phyloP scores from a whole-genome alignment of 108 stramenopile genomes.

The Fistulifera pelliculosa region DNA sequence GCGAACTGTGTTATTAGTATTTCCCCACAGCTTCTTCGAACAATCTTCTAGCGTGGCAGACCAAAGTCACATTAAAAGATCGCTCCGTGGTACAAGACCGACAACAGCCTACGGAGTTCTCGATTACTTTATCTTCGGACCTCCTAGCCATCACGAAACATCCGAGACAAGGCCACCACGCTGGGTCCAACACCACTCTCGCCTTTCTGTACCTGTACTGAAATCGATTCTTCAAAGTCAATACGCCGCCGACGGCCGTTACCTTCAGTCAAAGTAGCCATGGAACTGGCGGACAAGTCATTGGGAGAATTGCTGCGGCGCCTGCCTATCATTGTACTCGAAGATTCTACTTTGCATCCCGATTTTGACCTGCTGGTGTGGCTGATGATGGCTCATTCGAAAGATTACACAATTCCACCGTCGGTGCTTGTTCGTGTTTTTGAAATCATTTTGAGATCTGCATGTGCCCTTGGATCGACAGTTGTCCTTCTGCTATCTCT shows the following conservation, averaged over 20 bases:
- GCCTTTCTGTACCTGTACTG: constrained; percentile 57
- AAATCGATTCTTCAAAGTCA: constrained; percentile 83
- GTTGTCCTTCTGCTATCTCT: neutral
- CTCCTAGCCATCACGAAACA: neutral
- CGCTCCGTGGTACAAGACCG: too few relatives aligned
- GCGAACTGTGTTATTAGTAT: too few relatives aligned
- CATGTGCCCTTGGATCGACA: constrained; percentile 61
- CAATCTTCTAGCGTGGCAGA: too few relatives aligned
- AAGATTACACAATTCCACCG: constrained; percentile 32
- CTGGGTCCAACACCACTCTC: constrained; percentile 44
- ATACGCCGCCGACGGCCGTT: constrained; percentile 68
- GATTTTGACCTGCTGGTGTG: constrained; percentile 76
- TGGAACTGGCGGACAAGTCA: constrained; percentile 66
- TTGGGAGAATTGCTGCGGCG: constrained; percentile 62
- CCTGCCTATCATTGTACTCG: constrained; percentile 81
- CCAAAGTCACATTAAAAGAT: too few relatives aligned
- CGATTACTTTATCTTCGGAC: neutral
- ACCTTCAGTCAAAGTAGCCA: constrained; percentile 72
- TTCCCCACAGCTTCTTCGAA: too few relatives aligned
- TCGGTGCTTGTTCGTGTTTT: constrained; percentile 27
- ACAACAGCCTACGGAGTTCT: too few relatives aligned
- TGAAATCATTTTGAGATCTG: constrained; percentile 66
- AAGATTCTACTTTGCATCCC: constrained; percentile 86
- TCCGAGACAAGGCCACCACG: neutral
- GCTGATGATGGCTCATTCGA: constrained; percentile 86